Conservation (phyloP, 371 early-diverging fungal species). For the Amoeboaphelidium occidentale region DNA sequence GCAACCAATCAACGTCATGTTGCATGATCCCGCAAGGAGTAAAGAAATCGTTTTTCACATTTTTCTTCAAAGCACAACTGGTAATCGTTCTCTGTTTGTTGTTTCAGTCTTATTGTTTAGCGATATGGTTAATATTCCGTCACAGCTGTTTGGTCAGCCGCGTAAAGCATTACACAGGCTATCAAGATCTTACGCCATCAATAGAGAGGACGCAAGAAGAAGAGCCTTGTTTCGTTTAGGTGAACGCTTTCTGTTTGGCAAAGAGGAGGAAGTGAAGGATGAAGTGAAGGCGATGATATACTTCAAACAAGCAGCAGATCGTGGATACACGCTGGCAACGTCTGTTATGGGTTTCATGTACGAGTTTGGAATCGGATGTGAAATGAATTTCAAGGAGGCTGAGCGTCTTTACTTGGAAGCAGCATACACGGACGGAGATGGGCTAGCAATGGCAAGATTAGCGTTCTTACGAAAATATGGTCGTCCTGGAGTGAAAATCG, state of each 20-base stretch:
- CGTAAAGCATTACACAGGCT: too few relatives aligned
- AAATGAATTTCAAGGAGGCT: constrained; percentile 24
- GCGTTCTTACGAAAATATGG: constrained; percentile 48
- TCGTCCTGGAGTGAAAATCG: constrained; percentile 38
- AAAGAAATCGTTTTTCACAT: too few relatives aligned
- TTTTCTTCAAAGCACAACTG: too few relatives aligned
- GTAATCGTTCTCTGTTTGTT: too few relatives aligned
- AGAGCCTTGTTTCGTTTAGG: constrained; percentile 1
- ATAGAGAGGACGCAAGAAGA: neutral
- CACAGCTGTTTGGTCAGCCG: too few relatives aligned
- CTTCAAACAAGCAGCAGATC: constrained; percentile 9
- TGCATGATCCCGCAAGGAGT: too few relatives aligned
- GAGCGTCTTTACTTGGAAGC: constrained; percentile 31
- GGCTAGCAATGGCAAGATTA: constrained; percentile 31
- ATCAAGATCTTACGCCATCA: neutral
- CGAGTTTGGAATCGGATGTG: constrained; percentile 49
- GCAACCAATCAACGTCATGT: too few relatives aligned
- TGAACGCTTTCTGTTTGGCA: constrained; percentile 4
- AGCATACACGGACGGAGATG: constrained; percentile 21
- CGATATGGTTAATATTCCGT: too few relatives aligned
- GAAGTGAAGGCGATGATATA: constrained; percentile 1
- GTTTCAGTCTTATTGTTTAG: too few relatives aligned
- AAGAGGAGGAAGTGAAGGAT: constrained; percentile 2
- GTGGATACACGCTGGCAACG: constrained; percentile 13
- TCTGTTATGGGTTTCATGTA: constrained; percentile 24